These are phyloP conservation scores for Ilyonectria mors-panacis DNA, from an alignment of 2,329 filamentous ascomycete genomes.

Conservation along the genomic window DNA sequence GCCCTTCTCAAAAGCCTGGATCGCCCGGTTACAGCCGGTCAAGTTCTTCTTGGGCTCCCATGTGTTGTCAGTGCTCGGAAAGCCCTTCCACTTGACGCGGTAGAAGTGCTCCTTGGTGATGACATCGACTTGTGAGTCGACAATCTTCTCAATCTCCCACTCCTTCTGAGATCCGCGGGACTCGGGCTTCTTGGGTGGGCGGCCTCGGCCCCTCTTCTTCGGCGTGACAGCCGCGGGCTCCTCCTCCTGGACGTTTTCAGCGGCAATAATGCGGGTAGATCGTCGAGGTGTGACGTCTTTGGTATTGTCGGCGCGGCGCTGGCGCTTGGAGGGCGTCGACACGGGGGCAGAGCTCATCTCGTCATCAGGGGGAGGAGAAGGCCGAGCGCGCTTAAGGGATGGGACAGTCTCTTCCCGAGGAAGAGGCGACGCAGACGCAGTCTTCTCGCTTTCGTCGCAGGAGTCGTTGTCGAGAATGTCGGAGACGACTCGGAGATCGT, in stretches of 20 bases:
- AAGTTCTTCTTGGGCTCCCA: conserved; percentile 69
- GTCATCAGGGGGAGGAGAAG: background rate
- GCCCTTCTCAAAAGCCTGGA: conserved; percentile 55
- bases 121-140: conserved; percentile 57
- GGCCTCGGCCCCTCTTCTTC: conserved; percentile 23
- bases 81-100: conserved; percentile 69
- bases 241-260: background rate
- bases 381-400: conserved; percentile 20
- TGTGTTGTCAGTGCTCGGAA: conserved; percentile 59
- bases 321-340: conserved; percentile 27
- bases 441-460: conserved; percentile 9
- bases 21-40: conserved; percentile 53
- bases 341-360: background rate
- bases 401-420: background rate
- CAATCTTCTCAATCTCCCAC: conserved; percentile 65
- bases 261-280: conserved; percentile 31
- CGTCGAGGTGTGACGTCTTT: conserved; percentile 19
- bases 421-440: conserved; percentile 1
- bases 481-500: conserved; percentile 23
- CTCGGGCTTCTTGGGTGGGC: conserved; percentile 31
- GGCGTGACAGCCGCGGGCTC: background rate
- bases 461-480: conserved; percentile 31
- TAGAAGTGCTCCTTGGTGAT: conserved; percentile 59
- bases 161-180: conserved; percentile 45
- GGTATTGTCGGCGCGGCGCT: conserved; percentile 4